These are phyloP conservation scores for Orbilia quercus DNA, from an alignment of 2,329 filamentous ascomycete genomes.

Conservation along the genomic window DNA sequence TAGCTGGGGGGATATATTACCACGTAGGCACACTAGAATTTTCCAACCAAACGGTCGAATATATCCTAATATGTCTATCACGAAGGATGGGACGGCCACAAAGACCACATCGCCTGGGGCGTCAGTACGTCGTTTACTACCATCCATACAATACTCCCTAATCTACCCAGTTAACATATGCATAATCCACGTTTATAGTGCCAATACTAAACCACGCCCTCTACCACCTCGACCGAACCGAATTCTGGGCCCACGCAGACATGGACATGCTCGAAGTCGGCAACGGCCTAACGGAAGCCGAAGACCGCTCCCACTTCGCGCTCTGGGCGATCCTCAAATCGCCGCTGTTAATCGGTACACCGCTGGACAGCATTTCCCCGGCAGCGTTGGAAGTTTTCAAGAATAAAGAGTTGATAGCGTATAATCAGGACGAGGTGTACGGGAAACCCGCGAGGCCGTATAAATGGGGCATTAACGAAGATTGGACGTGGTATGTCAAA, in stretches of 20 bases:
- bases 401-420: slow-evolving; percentile 64
- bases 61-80: too few species aligned
- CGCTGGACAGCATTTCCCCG: slow-evolving; percentile 62
- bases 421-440: slow-evolving; percentile 65
- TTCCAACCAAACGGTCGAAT: neutral
- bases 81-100: slow-evolving; percentile 61
- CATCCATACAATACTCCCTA: neutral
- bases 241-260: slow-evolving; percentile 63
- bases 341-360: slow-evolving; percentile 65
- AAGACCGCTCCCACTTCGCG: slow-evolving; percentile 63
- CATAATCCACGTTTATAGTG: slow-evolving; percentile 50
- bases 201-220: slow-evolving; percentile 63
- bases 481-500: slow-evolving; percentile 64
- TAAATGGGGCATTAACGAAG: slow-evolving; percentile 67
- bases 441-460: slow-evolving; percentile 64
- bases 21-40: slow-evolving; percentile 17
- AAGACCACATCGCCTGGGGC: slow-evolving; percentile 57
- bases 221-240: slow-evolving; percentile 62
- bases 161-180: slow-evolving; percentile 36
- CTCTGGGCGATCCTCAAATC: slow-evolving; percentile 64
- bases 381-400: slow-evolving; percentile 64
- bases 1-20: slow-evolving; percentile 50
- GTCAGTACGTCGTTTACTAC: slow-evolving; percentile 55
- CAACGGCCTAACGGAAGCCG: slow-evolving; percentile 61
- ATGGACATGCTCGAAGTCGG: slow-evolving; percentile 64